Base-by-base conservation (phyloP, 2,329 filamentous ascomycete species). In the Nigrograna mackinnonii region DNA sequence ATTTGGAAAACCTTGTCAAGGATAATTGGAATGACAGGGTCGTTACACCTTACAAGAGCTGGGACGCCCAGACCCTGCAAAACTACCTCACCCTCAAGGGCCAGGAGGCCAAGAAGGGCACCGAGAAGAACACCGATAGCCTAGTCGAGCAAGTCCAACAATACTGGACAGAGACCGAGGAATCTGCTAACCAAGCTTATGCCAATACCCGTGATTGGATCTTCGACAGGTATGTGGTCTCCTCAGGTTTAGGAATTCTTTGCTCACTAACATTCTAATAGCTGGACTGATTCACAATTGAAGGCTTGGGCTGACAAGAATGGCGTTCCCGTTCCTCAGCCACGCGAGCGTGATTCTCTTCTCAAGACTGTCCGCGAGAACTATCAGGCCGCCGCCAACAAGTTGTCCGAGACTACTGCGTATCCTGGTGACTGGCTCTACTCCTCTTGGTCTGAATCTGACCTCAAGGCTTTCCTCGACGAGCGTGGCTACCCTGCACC, bases 341-440 rank as follows among this genome's bases (percentile, higher is more conserved):
- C 92, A 44, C 88, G 87, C 61, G 86, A 86, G 60, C 88, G 91
- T 60, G 92, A 97, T 66, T 84, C 82, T 19, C 74, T 96, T 34
- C 78, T 97, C 53, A 80, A 86, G 57, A 83, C 89, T 58, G 82
- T 85, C 46, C 89, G 92, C 50, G 79, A 86, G 51, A 91, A 84
- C 70, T 97, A 95, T 64, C 88, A 96, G 57, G 72, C 80, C 2
- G 72, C 85, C 43, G 90, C 92, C 13, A 84, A 89, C 70, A 86
- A 84, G 69, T 68, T 78, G 41, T 89, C 89, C 47, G 86, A 96
- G 71, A 86, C 89, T 12, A 74, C 82, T 39, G 74, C 83, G n/a
- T 97, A 97, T 64, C 94, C 94, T 22, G 94, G 94, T 28, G 84
- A 96, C 73, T 97, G 94, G 94, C 76, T 97, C 32, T 99, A 96